Conservation (phyloP, 2,329 filamentous ascomycete genomes). For the Venturia pyrina region DNA sequence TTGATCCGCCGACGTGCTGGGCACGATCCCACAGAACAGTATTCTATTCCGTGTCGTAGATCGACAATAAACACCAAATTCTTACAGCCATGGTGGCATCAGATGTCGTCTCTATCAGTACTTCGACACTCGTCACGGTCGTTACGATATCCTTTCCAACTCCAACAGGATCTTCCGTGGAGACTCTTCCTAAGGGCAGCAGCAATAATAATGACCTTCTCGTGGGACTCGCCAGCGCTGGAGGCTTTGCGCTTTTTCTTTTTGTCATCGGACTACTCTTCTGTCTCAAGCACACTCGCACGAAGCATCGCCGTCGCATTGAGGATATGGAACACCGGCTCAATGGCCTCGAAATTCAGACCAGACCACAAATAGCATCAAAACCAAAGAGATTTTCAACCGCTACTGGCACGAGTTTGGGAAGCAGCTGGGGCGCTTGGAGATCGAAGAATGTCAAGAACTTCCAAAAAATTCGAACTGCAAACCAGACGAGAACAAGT, state of each 20-base stretch:
- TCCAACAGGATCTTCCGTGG: neutral
- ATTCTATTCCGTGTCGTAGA: neutral
- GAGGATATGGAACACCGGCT: neutral
- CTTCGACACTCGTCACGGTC: neutral
- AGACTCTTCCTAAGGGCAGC: neutral
- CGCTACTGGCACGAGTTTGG: neutral
- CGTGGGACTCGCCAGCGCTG: neutral
- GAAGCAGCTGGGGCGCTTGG: neutral
- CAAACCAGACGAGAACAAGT: neutral
- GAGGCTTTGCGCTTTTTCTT: neutral
- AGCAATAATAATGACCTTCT: neutral
- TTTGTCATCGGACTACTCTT: neutral
- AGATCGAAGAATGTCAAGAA: neutral
- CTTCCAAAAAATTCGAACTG: neutral
- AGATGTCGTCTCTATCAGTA: neutral
- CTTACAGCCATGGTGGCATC: neutral
- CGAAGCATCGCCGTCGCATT: conserved; percentile 1
- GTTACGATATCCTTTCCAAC: neutral
- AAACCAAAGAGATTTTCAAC: neutral
- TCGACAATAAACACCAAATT: neutral
- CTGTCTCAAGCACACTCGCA: neutral
- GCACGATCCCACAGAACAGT: neutral
- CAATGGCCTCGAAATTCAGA: neutral
- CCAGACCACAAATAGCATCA: neutral
- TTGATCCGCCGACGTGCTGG: neutral